Evolutionary conservation across 345 rosid genomes (phyloP), one percentile per base, ranked within the genome.

Genomic region (Salix exigua): DNA sequence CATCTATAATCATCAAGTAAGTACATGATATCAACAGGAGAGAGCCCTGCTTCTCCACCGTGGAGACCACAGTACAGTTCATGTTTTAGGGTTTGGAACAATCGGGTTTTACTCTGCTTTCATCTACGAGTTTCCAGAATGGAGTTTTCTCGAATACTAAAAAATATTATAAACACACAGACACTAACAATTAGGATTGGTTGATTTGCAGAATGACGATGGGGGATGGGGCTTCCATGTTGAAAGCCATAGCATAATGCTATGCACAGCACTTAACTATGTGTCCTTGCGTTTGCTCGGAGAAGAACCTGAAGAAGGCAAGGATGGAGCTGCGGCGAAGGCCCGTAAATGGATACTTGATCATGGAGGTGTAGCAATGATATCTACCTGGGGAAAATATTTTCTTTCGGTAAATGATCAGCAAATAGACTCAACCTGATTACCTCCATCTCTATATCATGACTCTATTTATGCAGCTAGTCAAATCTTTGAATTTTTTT

Each of bases 1-100:
- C 75, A 73, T 89, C 7, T 90, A 87, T 33, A 90, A 90, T 78
- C 91, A 90, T 69, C 97, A 88, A 87, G 95, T 87, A 69, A 9
- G 53, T 16, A 40, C 12, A 40, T 40, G 12, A 38, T 38, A 38
- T 38, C 42, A 38, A 7, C 2, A 38, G 11, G 11, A 9, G 42
- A 38, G 8, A 38, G 42, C 2, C 42, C 42, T 38, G 42, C 12
- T 38, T 38, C 42, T 38, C 11, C 42, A 38, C 8, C 0, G 2
- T 38, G 42, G 42, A 38, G 42, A 38, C 10, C 7, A 38, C 42
- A 11, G 11, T 38, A 38, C 2, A 38, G 2, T 38, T 38, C 12
- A 38, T 1, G 42, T 38, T 38, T 38, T 38, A 38, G 42, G 11
- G 42, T 38, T 38, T 30, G 31, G 3, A 0, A 30, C 2, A 30